Conservation (phyloP, 148 eudicot genomes). For the Rheum nobile region DNA sequence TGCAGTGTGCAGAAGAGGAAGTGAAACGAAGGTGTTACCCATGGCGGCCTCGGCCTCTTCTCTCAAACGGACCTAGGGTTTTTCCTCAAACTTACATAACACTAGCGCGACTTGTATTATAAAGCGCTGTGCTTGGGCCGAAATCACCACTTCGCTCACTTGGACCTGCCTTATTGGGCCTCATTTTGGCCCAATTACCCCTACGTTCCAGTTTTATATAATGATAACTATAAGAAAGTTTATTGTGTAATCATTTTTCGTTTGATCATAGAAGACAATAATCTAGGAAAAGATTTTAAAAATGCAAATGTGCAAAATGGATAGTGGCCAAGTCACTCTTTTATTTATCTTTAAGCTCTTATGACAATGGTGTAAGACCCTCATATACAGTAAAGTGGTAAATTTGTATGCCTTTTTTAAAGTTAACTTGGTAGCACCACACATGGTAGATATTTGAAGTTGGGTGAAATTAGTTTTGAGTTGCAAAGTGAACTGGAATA, state of each 20-base stretch:
- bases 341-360: no score
- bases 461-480: not conserved
- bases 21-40: not conserved
- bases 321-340: no score
- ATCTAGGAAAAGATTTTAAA: not conserved
- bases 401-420: no score
- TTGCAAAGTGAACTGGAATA: not conserved
- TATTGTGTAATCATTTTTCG: no score
- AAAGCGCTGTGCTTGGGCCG: conserved; percentile 3
- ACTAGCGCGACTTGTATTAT: not conserved
- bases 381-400: no score
- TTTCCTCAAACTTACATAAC: not conserved
- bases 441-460: no score
- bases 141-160: not conserved
- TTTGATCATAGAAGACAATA: no score
- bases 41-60: conserved; percentile 8
- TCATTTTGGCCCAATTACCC: not conserved
- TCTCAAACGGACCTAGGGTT: not conserved
- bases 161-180: not conserved
- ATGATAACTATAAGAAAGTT: no score
- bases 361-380: no score
- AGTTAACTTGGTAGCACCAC: no score
- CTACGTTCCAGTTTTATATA: no score
- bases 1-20: not conserved
- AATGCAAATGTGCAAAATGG: no score